These are phyloP conservation scores for Clausena lansium DNA, from an alignment of 345 rosid genomes.

Conservation along the genomic window DNA sequence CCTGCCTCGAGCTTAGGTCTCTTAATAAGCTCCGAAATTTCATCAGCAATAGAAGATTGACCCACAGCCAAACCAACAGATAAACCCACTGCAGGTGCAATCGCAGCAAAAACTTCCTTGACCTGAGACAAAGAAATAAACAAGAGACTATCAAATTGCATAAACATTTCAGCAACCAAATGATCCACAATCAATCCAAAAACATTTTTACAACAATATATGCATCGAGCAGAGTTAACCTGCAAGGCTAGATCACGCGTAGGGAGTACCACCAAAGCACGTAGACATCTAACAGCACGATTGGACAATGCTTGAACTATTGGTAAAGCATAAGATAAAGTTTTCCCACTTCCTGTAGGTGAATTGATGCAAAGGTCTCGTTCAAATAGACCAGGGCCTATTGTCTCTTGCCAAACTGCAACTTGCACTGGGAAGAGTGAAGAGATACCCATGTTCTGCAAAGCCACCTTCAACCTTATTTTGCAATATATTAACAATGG, in stretches of 20 bases:
- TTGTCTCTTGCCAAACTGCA: background rate
- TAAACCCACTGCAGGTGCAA: slow-evolving; percentile 91
- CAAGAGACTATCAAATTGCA: background rate
- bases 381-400: slow-evolving; percentile 68
- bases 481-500: slow-evolving; percentile 4
- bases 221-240: slow-evolving; percentile 31
- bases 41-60: slow-evolving; percentile 85
- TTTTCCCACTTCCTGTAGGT: slow-evolving; percentile 80
- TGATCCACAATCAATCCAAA: background rate
- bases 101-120: slow-evolving; percentile 82
- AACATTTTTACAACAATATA: background rate
- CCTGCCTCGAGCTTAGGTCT: slow-evolving; percentile 80
- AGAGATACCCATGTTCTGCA: slow-evolving; percentile 60
- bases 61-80: slow-evolving; percentile 97
- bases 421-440: slow-evolving; percentile 33
- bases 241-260: slow-evolving; percentile 93
- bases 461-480: slow-evolving; percentile 64
- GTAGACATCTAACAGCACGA: slow-evolving; percentile 66
- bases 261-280: slow-evolving; percentile 94
- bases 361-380: slow-evolving; percentile 89
- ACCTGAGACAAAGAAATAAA: slow-evolving; percentile 47
- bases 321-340: slow-evolving; percentile 87
- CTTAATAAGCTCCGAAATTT: slow-evolving; percentile 73
- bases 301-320: slow-evolving; percentile 70
- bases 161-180: background rate